Base-by-base conservation (phyloP, 2,329 filamentous ascomycete genomes). In the Ilyonectria mors-panacis region DNA sequence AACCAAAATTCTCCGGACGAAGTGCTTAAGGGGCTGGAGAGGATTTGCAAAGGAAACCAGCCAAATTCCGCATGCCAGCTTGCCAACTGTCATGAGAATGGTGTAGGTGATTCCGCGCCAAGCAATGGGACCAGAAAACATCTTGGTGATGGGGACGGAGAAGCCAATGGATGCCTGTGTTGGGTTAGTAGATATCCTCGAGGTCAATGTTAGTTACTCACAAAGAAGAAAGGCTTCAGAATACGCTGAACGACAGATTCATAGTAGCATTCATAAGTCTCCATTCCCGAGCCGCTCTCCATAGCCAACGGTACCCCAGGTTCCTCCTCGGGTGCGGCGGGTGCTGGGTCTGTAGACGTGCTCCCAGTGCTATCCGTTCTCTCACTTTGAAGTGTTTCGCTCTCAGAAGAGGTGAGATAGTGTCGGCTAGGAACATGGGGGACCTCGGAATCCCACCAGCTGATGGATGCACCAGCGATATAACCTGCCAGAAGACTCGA, bases 21-120 rank as follows among this genome's bases (percentile, higher is more conserved):
- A 12, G 2, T 3, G 33, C 9, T 12, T 10, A 15, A 12, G 9
- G 33, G 9, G 2, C 5, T 3, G 33, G 12, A 37, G 33, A 1
- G 10, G 33, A 15, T 10, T 10, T 15, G 33, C 13, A 13, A 37
- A 37, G 2, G 33, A 37, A 3, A 89, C 67, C 0, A 91, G 82
- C 86, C 89, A 92, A 0, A 87, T 7, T 0, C 91, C 88, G 17
- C 89, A 91, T 1, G 84, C 63, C 1, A 91, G 68, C 74, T 93
- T 93, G 4, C 81, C 85, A 2, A 93, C 57, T 1, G 85, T 76
- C 93, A 96, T 96, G 4, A 96, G 80, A 0, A 91, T 69, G 0
- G 91, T 85, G 73, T 95, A 96, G 1, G 94, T 85, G 0, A 94
- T 68, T 0, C 93, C 93, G 13, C 89, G 88, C 93, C 92, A 96